Evolutionary conservation across 2,329 filamentous ascomycete genomes (phyloP), one percentile per base, ranked within the genome.

Genomic region (Penicillium sp.): DNA sequence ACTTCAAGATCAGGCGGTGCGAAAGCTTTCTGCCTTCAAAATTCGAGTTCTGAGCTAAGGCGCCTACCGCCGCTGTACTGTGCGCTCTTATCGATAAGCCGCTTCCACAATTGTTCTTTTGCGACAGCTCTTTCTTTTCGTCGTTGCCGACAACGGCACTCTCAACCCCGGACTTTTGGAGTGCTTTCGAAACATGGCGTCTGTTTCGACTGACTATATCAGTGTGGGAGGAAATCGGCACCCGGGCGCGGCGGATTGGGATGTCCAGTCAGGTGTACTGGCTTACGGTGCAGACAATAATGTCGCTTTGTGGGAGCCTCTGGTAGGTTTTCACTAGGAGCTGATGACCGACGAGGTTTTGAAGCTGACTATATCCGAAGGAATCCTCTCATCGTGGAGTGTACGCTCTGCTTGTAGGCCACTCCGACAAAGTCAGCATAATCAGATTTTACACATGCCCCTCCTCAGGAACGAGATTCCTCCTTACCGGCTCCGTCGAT

Each of bases 231-330:
- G 90, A 42, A 99, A 97, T 72, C 82, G 92, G 63, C 90, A 97
- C 65, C 88, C 92, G 16, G 86, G 87, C 14, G 89, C 90, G 25
- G 92, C 92, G 25, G 92, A 97, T 74, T 99, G 94, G 94, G 85
- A 88, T 67, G 67, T 74, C 18, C 75, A 80, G 57, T 76, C 77
- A 18, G 89, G 88, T 9, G 69, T 91, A 40, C 78, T 99, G 48
- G 94, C 91, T 27, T 99, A 90, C 75, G 94, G 94, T 28, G 87
- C 92, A 8, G 90, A 95, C 72, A 85, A 86, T 62, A 94, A 94
- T 73, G 81, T 99, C 62, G 92, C 91, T 39, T 69, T 97, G 36
- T 99, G 94, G 94, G 79, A 85, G 67, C 91, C 91, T 50, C 72
- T 80, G 68, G 89, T 92, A 79, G 73, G 85, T 75, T 22, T 22